phyloP scores from a whole-genome alignment of 768 basidiomycete species.

The Saitozyma sp. region DNA sequence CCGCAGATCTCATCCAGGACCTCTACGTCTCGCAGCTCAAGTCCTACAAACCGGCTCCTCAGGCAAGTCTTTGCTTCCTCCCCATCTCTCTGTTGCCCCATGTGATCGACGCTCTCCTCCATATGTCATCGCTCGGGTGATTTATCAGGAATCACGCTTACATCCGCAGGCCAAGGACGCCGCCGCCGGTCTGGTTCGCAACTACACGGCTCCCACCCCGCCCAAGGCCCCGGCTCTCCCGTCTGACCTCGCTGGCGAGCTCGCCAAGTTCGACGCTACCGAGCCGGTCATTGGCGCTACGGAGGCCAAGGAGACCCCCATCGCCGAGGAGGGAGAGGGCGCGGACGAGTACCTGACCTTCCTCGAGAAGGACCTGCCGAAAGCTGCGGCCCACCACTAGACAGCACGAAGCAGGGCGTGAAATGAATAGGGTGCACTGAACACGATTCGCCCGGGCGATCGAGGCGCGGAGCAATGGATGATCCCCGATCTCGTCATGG shows the following conservation, averaged over 20 bases:
- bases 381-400: constrained; percentile 63
- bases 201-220: constrained; percentile 69
- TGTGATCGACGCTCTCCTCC: background rate
- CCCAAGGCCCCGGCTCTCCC: constrained; percentile 78
- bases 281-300: constrained; percentile 63
- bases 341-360: constrained; percentile 77
- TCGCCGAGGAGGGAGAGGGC: constrained; percentile 56
- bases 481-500: background rate
- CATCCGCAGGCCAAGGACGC: constrained; percentile 75
- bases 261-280: constrained; percentile 74
- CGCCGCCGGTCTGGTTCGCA: constrained; percentile 81
- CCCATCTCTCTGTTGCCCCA: constrained; percentile 1
- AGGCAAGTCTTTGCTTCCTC: constrained; percentile 59
- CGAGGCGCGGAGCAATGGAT: background rate
- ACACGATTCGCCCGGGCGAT: background rate
- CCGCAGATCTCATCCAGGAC: constrained; percentile 87
- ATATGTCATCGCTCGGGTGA: background rate
- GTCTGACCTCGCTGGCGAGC: constrained; percentile 78
- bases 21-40: constrained; percentile 87
- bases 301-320: constrained; percentile 46
- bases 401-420: background rate
- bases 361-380: constrained; percentile 77
- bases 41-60: constrained; percentile 74
- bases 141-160: background rate
- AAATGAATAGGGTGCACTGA: constrained; percentile 7